Conservation (phyloP, 2,329 filamentous ascomycete genomes). For the Calonectria pteridis region DNA sequence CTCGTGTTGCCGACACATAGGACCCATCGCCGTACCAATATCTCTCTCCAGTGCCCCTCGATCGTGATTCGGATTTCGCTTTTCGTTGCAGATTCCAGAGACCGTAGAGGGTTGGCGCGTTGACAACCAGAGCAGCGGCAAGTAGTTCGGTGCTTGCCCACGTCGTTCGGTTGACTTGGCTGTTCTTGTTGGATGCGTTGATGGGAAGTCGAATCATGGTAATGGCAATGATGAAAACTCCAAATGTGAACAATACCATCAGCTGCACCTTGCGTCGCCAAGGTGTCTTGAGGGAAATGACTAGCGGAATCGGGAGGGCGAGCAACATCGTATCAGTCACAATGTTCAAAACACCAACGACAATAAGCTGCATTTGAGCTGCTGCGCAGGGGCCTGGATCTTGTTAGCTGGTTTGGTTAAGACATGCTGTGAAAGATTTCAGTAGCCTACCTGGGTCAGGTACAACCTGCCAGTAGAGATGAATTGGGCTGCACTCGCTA, state of each 20-base stretch:
- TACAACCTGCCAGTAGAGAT: conserved; percentile 37
- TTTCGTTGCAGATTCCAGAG: conserved; percentile 47
- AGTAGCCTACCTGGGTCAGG: conserved; percentile 28
- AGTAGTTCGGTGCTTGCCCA: conserved; percentile 55
- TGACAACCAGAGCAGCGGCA: conserved; percentile 51
- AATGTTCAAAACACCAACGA: conserved; percentile 39
- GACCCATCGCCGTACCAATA: conserved; percentile 14
- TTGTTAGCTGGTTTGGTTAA: neutral
- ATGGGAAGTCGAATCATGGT: conserved; percentile 55
- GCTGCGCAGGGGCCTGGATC: conserved; percentile 28
- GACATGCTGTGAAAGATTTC: neutral
- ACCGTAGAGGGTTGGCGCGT: conserved; percentile 53
- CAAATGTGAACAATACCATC: conserved; percentile 51
- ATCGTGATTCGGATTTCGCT: conserved; percentile 29
- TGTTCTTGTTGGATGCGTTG: conserved; percentile 49
- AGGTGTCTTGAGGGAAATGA: conserved; percentile 46
- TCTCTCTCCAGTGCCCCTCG: conserved; percentile 7
- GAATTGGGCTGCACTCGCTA: conserved; percentile 32
- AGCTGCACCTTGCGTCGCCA: conserved; percentile 49
- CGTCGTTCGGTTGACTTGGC: conserved; percentile 51
- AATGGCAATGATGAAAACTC: conserved; percentile 54
- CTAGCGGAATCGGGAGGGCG: conserved; percentile 39
- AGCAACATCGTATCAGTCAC: conserved; percentile 48
- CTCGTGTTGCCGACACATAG: neutral
- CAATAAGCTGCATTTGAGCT: conserved; percentile 35